Evolutionary conservation across 345 rosid species (phyloP).

Genomic region (Clarkia xantiana): DNA sequence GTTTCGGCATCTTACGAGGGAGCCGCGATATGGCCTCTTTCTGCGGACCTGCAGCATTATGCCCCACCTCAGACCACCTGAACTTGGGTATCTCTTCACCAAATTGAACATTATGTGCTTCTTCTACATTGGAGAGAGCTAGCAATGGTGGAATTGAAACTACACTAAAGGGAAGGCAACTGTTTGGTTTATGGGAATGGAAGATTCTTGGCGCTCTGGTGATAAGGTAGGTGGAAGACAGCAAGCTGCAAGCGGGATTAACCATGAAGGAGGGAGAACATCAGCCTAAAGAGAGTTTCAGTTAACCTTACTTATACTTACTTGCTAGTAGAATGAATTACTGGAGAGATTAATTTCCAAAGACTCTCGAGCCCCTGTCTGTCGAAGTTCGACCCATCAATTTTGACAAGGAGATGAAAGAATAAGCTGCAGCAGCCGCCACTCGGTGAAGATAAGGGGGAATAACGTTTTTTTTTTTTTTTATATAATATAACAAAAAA

Average conservation of each 20-base stretch:
- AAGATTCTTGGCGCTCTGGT: background rate
- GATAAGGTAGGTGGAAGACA: slow-evolving; percentile 1
- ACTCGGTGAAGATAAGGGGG: too few relatives aligned
- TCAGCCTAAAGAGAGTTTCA: too few relatives aligned
- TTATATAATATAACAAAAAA: too few relatives aligned
- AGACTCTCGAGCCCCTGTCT: too few relatives aligned
- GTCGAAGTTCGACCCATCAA: too few relatives aligned
- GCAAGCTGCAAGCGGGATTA: background rate
- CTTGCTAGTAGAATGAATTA: too few relatives aligned
- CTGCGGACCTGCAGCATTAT: slow-evolving; percentile 28
- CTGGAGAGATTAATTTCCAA: too few relatives aligned
- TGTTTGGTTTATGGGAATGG: slow-evolving; percentile 1
- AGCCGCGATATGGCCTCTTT: slow-evolving; percentile 37
- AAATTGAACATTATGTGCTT: background rate
- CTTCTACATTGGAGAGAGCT: slow-evolving; percentile 1
- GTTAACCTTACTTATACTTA: too few relatives aligned
- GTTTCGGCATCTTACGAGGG: slow-evolving; percentile 44
- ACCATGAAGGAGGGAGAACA: background rate
- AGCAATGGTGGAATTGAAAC: background rate
- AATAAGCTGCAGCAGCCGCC: too few relatives aligned
- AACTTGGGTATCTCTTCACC: slow-evolving; percentile 23
- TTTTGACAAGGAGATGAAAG: too few relatives aligned
- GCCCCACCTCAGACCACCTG: slow-evolving; percentile 43
- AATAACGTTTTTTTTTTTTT: too few relatives aligned
- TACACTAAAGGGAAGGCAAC: background rate